These are phyloP conservation scores for Aquilaria malaccensis DNA, from an alignment of 345 rosid species.

Conservation along the genomic window DNA sequence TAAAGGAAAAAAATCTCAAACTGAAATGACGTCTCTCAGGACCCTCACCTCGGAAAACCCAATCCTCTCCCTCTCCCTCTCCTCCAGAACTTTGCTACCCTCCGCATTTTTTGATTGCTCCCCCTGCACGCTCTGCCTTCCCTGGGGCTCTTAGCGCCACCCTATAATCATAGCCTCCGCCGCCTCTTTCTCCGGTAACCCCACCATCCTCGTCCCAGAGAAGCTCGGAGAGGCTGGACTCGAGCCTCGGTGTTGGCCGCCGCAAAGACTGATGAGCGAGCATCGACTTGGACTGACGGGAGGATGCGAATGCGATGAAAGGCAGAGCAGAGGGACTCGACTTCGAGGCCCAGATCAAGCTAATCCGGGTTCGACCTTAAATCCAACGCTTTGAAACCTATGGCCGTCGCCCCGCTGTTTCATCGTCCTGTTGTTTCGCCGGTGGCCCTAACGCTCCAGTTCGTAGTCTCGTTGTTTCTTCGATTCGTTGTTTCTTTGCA, in stretches of 20 bases:
- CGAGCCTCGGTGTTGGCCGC: neutral
- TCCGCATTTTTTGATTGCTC: constrained; percentile 20
- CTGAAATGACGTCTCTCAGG: constrained; percentile 26
- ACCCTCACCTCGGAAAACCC: constrained; percentile 25
- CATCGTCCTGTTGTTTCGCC: no score
- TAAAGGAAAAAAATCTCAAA: neutral
- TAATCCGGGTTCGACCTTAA: no score
- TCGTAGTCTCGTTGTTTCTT: no score
- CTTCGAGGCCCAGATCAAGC: no score
- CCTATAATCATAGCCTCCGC: constrained; percentile 22
- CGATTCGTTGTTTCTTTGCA: no score
- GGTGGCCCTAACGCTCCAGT: no score
- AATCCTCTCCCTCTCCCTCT: constrained; percentile 22
- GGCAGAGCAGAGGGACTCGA: no score
- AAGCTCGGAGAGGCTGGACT: constrained; percentile 73
- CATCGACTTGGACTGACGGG: no score
- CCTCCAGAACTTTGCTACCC: constrained; percentile 25
- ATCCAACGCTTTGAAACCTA: no score
- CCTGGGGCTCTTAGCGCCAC: constrained; percentile 15
- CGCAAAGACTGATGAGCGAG: no score
- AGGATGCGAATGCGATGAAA: no score
- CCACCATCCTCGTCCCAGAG: constrained; percentile 74
- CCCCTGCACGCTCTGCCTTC: constrained; percentile 14
- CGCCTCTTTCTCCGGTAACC: constrained; percentile 38
- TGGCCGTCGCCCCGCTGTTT: no score